A percentile compares a stretch with the other conserved stretches of the same genome.
Evolutionary conservation across 2,329 filamentous ascomycete genomes (phyloP).

Genomic region (Aspergillus alliaceus): DNA sequence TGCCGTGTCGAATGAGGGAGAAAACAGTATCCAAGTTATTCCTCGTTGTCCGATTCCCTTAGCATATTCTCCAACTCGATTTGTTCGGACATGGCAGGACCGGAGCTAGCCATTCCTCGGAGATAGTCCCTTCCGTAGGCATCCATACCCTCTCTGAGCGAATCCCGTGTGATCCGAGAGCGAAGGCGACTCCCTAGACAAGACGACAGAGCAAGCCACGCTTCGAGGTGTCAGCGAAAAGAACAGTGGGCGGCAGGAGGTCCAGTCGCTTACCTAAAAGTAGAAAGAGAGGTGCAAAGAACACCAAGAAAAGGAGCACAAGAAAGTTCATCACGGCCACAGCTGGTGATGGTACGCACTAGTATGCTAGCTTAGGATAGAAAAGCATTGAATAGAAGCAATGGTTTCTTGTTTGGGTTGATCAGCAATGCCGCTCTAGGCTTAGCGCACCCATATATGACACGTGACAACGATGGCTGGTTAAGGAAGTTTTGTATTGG

Average conservation of each 20-base stretch:
- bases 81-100: constrained; percentile 58
- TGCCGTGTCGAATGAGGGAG: constrained; percentile 2
- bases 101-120: constrained; percentile 55
- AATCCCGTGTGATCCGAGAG: constrained; percentile 47
- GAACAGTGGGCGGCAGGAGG: neutral
- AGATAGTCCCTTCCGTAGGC: constrained; percentile 59
- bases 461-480: neutral
- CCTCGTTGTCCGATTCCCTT: constrained; percentile 41
- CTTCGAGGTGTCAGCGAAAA: constrained; percentile 33
- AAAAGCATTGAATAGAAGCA: neutral
- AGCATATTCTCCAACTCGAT: constrained; percentile 65
- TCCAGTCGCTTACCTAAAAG: constrained; percentile 31
- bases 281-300: constrained; percentile 39
- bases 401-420: neutral
- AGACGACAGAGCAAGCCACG: constrained; percentile 55
- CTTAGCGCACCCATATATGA: neutral
- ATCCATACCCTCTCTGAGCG: constrained; percentile 42
- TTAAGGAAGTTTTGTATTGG: neutral
- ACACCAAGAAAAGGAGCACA: constrained; percentile 35
- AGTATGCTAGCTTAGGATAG: neutral
- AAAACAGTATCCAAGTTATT: constrained; percentile 21
- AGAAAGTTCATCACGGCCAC: constrained; percentile 32
- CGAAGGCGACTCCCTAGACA: constrained; percentile 56
- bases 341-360: neutral
- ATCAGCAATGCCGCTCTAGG: neutral